Percentiles rank a stretch among this genome's conserved stretches.
phyloP scores from a whole-genome alignment of 2,329 filamentous ascomycete species.

The Thermothelomyces thermophilus region DNA sequence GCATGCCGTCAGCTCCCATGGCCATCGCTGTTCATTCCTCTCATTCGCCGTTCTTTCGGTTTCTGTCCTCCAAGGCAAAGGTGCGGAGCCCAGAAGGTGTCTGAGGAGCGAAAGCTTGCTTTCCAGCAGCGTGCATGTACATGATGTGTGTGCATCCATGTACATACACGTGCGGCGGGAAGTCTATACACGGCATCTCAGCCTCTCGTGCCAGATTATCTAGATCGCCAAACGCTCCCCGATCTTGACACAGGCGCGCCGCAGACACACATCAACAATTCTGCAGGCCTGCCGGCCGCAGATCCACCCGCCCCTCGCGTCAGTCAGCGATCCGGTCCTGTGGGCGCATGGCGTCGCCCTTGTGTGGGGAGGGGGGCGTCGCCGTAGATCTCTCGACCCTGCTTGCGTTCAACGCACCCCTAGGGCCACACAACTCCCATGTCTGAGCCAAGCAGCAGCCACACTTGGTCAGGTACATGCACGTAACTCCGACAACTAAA shows the following conservation, averaged over 20 bases:
- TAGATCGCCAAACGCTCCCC: constrained; percentile 2
- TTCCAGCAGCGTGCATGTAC: neutral
- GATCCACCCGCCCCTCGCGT: constrained; percentile 17
- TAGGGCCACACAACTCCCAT: constrained; percentile 20
- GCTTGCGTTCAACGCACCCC: constrained; percentile 7
- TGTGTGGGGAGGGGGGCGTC: constrained; percentile 14
- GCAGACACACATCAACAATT: constrained; percentile 15
- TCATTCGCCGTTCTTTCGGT: neutral
- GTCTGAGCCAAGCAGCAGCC: constrained; percentile 20
- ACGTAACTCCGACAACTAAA: constrained; percentile 20
- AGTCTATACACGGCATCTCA: too few relatives aligned
- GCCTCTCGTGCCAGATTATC: neutral
- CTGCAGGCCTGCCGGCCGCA: constrained; percentile 20
- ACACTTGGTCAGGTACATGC: constrained; percentile 20
- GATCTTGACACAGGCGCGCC: constrained; percentile 6
- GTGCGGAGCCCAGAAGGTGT: neutral
- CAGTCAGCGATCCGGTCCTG: constrained; percentile 19
- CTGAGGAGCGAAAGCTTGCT: neutral
- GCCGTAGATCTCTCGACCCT: constrained; percentile 21
- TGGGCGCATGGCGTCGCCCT: constrained; percentile 16
- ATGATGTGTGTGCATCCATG: too few relatives aligned
- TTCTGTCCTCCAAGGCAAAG: neutral
- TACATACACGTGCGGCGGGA: too few relatives aligned
- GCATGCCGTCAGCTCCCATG: constrained; percentile 2
- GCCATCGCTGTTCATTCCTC: neutral